These are phyloP conservation scores for Paramecium primaurelia DNA, from an alignment of 73 alveolate species.

Conservation along the genomic window DNA sequence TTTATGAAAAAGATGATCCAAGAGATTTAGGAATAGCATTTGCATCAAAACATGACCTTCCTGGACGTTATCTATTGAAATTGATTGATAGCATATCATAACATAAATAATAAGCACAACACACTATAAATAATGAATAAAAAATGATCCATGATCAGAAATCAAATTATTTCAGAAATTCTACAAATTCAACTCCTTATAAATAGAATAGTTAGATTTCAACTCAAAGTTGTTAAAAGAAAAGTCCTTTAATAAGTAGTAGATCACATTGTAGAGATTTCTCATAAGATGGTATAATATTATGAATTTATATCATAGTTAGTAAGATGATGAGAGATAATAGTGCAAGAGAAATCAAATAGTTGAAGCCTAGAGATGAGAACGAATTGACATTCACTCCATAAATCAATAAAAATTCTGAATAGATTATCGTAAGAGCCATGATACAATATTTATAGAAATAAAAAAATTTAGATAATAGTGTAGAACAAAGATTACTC, in stretches of 20 bases:
- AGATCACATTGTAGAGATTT: neutral
- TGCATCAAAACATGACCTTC: conserved; percentile 39
- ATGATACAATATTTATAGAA: neutral
- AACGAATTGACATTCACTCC: conserved; percentile 43
- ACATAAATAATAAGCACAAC: conserved; percentile 19
- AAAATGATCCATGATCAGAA: neutral
- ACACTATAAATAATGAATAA: neutral
- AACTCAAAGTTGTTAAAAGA: neutral
- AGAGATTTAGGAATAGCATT: conserved; percentile 24
- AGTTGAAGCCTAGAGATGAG: neutral
- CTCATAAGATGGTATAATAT: neutral
- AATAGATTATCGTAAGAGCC: neutral
- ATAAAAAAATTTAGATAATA: neutral
- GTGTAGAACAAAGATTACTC: neutral
- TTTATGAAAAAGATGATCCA: conserved; percentile 11
- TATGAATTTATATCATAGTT: neutral
- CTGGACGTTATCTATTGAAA: neutral
- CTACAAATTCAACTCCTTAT: neutral
- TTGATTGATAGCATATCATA: conserved; percentile 13
- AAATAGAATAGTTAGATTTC: neutral
- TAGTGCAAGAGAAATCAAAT: neutral
- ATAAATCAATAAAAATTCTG: neutral
- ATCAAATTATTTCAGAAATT: conserved; percentile 12
- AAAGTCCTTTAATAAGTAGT: neutral
- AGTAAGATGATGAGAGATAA: neutral